A percentile compares a stretch with the other conserved stretches of the same genome.
Evolutionary conservation across 345 rosid genomes (phyloP).

Genomic region (Lepidium aucheri): DNA sequence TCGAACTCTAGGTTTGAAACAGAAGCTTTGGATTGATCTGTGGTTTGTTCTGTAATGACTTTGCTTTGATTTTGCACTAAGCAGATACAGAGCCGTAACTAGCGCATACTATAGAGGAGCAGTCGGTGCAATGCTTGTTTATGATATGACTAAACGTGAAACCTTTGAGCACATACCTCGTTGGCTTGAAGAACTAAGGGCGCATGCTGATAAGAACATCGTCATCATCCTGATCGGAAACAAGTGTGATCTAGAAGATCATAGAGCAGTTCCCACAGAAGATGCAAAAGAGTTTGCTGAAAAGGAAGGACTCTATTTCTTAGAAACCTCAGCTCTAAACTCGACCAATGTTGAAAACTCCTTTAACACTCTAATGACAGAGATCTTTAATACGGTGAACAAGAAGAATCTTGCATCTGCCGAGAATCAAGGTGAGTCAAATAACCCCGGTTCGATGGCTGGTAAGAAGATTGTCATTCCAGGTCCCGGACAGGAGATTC

Average conservation of each 20-base stretch:
- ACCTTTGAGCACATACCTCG: constrained; percentile 82
- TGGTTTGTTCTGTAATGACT: not conserved
- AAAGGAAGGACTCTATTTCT: constrained; percentile 76
- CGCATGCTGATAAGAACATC: constrained; percentile 79
- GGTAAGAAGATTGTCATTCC: constrained; percentile 68
- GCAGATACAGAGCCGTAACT: constrained; percentile 79
- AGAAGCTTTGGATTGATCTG: not conserved
- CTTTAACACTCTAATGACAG: constrained; percentile 56
- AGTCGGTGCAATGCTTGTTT: constrained; percentile 86
- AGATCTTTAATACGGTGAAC: constrained; percentile 67
- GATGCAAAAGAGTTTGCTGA: constrained; percentile 76
- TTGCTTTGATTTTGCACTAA: not conserved
- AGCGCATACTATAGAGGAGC: constrained; percentile 87
- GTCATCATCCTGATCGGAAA: constrained; percentile 70
- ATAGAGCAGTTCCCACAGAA: constrained; percentile 50
- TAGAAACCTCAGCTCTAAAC: constrained; percentile 68
- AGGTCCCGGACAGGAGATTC: constrained; percentile 64
- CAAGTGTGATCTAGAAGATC: constrained; percentile 64
- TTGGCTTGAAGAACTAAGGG: constrained; percentile 72
- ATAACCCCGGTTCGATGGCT: constrained; percentile 44
- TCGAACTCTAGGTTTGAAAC: not conserved
- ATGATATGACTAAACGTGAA: constrained; percentile 60
- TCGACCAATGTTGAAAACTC: constrained; percentile 67
- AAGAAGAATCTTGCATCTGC: constrained; percentile 60
- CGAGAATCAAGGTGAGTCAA: constrained; percentile 45